Conservation (phyloP, 164 flowering plant genomes). For the Liquidambar formosana region DNA sequence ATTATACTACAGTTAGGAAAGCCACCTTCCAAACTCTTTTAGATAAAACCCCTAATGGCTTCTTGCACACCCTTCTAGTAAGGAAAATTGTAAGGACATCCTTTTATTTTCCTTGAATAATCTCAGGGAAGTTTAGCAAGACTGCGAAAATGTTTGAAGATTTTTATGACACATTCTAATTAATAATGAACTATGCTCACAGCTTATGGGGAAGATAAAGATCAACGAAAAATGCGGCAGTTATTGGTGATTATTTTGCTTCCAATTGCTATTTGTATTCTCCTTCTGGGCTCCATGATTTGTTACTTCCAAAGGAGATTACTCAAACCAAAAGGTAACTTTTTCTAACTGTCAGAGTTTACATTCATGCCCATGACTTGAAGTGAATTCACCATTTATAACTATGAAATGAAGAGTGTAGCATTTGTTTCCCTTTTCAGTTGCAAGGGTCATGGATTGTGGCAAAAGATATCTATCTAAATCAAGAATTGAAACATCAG, state of each 20-base stretch:
- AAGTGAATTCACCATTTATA: too few species aligned
- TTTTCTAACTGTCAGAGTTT: background rate
- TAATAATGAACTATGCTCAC: conserved; percentile 1
- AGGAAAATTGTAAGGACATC: too few species aligned
- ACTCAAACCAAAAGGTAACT: conserved; percentile 7
- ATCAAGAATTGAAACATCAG: background rate
- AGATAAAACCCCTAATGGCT: too few species aligned
- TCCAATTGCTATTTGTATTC: conserved; percentile 1
- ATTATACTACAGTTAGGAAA: too few species aligned
- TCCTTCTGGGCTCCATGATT: background rate
- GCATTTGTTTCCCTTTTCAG: background rate
- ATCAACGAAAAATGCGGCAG: background rate
- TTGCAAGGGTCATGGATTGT: background rate
- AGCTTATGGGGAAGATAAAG: conserved; percentile 8
- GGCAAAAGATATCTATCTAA: background rate
- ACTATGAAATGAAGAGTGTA: background rate
- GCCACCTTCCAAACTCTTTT: too few species aligned
- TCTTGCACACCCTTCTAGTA: too few species aligned
- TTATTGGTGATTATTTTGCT: conserved; percentile 3
- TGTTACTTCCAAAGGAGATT: conserved; percentile 1
- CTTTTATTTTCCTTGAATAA: background rate
- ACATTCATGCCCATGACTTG: too few species aligned
- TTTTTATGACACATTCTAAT: background rate
- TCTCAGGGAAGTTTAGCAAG: background rate
- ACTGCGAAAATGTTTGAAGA: background rate